A percentile compares a stretch with the other conserved stretches of the same genome.
Conservation (phyloP, 768 basidiomycete species). For the Ephemerocybe angulata region DNA sequence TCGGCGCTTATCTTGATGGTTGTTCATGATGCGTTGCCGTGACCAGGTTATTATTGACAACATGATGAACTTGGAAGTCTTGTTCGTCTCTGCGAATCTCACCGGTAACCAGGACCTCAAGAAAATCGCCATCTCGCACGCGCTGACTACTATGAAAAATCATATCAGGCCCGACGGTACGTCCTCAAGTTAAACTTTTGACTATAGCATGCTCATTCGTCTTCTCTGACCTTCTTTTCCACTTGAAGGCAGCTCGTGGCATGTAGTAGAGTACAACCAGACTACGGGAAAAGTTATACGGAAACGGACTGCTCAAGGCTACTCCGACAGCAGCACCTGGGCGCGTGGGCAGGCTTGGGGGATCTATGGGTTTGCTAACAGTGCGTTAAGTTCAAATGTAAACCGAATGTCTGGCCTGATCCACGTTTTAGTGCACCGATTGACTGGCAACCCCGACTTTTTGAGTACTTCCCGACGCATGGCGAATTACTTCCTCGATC, state of each 20-base stretch:
- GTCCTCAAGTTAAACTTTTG: constrained; percentile 11
- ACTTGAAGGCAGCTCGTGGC: constrained; percentile 46
- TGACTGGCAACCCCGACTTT: constrained; percentile 48
- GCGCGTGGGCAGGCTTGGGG: constrained; percentile 72
- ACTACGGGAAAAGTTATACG: constrained; percentile 58
- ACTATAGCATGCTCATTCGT: background rate
- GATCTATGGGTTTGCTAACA: constrained; percentile 65
- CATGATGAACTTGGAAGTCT: constrained; percentile 74
- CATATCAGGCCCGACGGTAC: constrained; percentile 63
- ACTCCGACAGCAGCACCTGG: constrained; percentile 65
- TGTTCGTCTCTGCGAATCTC: constrained; percentile 55
- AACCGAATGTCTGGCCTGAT: background rate
- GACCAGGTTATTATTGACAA: constrained; percentile 68
- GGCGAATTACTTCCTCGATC: constrained; percentile 57
- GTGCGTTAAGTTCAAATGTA: constrained; percentile 34
- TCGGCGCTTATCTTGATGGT: background rate
- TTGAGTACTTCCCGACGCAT: constrained; percentile 56
- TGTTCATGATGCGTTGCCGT: background rate
- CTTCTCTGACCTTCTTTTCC: background rate
- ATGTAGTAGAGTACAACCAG: constrained; percentile 64
- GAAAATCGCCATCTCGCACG: constrained; percentile 60
- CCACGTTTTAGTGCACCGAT: constrained; percentile 49
- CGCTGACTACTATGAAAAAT: constrained; percentile 62
- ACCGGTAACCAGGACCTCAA: constrained; percentile 57
- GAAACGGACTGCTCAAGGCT: constrained; percentile 60